Conservation (phyloP, 1,284 basidiomycete genomes). For the Irpex rosettiformis region DNA sequence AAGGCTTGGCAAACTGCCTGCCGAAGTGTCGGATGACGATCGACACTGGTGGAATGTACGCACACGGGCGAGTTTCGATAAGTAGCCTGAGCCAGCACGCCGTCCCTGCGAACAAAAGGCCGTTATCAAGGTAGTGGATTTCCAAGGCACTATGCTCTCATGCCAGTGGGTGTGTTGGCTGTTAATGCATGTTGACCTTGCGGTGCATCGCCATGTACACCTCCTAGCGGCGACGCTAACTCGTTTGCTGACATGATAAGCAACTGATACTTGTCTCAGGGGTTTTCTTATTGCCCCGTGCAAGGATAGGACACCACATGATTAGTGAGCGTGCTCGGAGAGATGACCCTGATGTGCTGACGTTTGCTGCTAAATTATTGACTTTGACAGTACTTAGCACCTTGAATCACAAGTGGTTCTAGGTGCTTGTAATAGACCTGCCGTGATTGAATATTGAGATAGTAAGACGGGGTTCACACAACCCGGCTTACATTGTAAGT, state of each 20-base stretch:
- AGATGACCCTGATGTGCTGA: background rate
- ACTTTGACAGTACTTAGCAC: background rate
- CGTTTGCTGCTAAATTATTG: background rate
- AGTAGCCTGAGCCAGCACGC: background rate
- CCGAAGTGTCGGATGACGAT: background rate
- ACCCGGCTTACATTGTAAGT: too few species aligned
- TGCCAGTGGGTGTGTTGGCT: background rate
- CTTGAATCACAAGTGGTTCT: too few species aligned
- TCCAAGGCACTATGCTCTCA: too few species aligned
- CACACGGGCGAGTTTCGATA: background rate
- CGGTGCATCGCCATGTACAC: background rate
- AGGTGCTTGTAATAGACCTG: too few species aligned
- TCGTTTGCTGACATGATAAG: background rate
- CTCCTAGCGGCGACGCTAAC: background rate
- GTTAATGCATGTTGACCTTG: background rate
- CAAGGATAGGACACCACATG: background rate
- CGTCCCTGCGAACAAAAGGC: background rate
- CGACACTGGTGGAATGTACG: background rate
- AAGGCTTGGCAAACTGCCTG: background rate
- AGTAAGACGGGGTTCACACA: too few species aligned
- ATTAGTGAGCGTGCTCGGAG: background rate
- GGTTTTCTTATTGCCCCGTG: background rate
- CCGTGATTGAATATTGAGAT: too few species aligned
- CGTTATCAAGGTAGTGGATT: background rate
- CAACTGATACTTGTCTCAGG: background rate